phyloP scores from a whole-genome alignment of 2,329 filamentous ascomycete genomes.

The Dothidotthia symphoricarpi region DNA sequence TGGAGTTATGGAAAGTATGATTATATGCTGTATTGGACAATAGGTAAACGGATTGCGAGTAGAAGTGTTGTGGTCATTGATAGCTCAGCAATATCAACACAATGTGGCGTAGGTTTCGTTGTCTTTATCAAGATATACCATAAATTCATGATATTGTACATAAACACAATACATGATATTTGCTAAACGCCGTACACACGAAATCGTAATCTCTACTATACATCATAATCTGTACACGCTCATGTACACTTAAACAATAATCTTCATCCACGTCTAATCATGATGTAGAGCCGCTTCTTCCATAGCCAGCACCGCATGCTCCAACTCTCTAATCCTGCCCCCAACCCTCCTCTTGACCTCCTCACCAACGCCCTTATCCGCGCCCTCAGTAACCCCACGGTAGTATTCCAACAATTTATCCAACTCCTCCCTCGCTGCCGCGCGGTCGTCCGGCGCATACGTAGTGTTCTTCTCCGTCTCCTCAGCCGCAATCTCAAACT shows the following conservation, averaged over 20 bases:
- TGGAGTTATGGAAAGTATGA: background rate
- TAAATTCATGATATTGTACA: too few species aligned
- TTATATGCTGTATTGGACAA: background rate
- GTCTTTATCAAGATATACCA: too few species aligned
- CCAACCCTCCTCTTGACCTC: slow-evolving; percentile 1
- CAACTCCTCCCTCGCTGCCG: slow-evolving; percentile 54
- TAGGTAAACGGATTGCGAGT: too few species aligned
- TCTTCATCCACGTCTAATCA: slow-evolving; percentile 38
- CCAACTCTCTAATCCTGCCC: slow-evolving; percentile 53
- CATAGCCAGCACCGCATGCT: slow-evolving; percentile 52
- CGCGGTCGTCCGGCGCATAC: slow-evolving; percentile 56
- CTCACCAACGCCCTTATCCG: slow-evolving; percentile 3
- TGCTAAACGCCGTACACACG: too few species aligned
- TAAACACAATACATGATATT: too few species aligned
- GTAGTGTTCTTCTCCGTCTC: slow-evolving; percentile 55
- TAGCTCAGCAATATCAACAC: too few species aligned
- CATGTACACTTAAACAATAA: background rate
- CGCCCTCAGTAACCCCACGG: slow-evolving; percentile 20
- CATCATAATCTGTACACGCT: background rate
- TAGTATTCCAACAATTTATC: slow-evolving; percentile 51
- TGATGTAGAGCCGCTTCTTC: slow-evolving; percentile 53
- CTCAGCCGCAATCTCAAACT: slow-evolving; percentile 54
- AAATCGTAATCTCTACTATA: too few species aligned
- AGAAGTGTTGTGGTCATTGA: too few species aligned
- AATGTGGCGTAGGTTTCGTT: too few species aligned